Base-by-base conservation (phyloP, 2,329 filamentous ascomycete genomes). In the Dryadomyces sulphureus region DNA sequence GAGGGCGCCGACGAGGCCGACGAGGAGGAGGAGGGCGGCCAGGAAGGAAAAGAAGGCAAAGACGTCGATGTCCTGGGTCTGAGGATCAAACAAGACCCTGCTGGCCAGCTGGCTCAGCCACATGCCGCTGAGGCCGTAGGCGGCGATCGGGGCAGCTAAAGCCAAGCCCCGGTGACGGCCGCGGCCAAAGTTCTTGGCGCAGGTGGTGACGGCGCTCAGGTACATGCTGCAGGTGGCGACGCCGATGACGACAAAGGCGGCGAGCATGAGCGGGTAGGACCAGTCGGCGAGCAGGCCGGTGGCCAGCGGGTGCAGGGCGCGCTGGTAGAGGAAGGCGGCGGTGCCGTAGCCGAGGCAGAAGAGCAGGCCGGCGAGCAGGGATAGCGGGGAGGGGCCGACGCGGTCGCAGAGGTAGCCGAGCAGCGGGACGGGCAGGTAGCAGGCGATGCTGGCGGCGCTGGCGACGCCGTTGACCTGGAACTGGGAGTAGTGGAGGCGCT, bases 131-230 rank as follows among this genome's bases (percentile, higher is more conserved):
- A 98, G 63, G 0, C 92, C 92, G 60, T 95, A 94, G 7, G 85
- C 82, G 0, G 92, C 87, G 60, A 96, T 95, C 1, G 92, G 92
- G 49, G 86, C 72, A 1, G 90, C 89, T 46, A 98, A 71, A 49
- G 93, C 90, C 43, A 98, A 66, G 0, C 92, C 92, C 56, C 90
- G 83, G 57, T 93, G 81, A 57, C 81, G 84, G 4, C 88, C 87
- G 50, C 83, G 79, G 42, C 89, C 89, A 64, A 96, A 98, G 65
- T 96, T 98, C 77, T 98, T 98, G 32, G 92, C 92, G 58, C 88
- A 94, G 0, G 90, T 94, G 7, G 90, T 90, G n/a, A 98, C 82
- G 2, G 87, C 82, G 43, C 81, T 76, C 47, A 96, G 71, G 62
- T 96, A 98, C 78, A 96, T 88, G 61, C 77, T 78, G 53, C 84